Base-by-base conservation (phyloP, 1,139 yeast genomes). In the Pichia sp. region DNA sequence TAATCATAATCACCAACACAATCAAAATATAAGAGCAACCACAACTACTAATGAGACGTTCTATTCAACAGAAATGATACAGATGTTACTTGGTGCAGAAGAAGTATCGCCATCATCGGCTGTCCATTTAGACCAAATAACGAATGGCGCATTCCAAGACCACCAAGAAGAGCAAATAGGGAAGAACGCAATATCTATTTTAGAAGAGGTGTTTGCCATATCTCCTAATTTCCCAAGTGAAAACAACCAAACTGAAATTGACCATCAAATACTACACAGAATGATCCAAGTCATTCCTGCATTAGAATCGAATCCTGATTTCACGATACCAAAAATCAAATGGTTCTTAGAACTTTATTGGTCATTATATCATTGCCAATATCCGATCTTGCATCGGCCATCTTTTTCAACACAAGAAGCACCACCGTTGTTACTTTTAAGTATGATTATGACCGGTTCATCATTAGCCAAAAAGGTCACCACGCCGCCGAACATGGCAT, bases 361-460 rank as follows among this genome's bases (percentile, higher is more conserved):
- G 80, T 48, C 63, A 4, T 64, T 69, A n/a, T 75, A 70, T 56
- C 79, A 76, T 56, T 68, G 73, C 2, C 77, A 73, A 50, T 74
- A 71, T 51, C 67, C 78, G 2, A 67, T 75, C 15, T 56, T 76
- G 34, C 78, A 76, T 55, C 63, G 61, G 40, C 80, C 80, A 0
- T 72, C 79, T 0, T 76, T 76, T 56, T 67, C 71, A 32, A 71
- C 78, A 1, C 61, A 58, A 34, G 58, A 57, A 0, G 59, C 69
- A 3, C 70, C 70, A 20, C 76, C 77, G 0, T 56, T 74, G n/a
- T 58, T 76, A 14, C 53, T 76, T 3, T 57, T 72, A 14, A 59
- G 74, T 4, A 74, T 76, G 77, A 60, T 74, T 7, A 57, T 72
- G 51, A 61, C 73, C 10, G 80, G 48, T 28, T 54, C 62, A 2